Evolutionary conservation across 23 red algal species (phyloP).

Genomic region (Pyropia yezoensis): DNA sequence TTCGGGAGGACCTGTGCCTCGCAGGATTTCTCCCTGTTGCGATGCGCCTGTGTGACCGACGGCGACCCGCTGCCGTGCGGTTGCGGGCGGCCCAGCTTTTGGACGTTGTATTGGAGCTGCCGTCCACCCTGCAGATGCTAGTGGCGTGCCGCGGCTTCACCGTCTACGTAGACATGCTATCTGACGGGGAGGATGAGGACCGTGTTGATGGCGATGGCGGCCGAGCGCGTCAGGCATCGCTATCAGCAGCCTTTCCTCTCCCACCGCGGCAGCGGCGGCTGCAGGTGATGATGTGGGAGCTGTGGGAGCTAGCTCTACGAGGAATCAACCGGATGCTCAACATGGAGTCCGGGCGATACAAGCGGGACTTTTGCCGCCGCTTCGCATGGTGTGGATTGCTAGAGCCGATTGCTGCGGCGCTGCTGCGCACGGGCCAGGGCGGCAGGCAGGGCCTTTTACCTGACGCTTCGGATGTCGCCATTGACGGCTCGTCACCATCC

Average conservation of each 20-base stretch:
- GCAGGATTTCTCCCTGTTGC: constrained; percentile 54
- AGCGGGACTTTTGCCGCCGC: constrained; percentile 72
- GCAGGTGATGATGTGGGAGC: constrained; percentile 13
- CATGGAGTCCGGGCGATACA: constrained; percentile 72
- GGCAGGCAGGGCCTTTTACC: background rate
- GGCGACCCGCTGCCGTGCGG: constrained; percentile 20
- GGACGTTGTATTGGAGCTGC: constrained; percentile 25
- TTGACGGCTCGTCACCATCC: background rate
- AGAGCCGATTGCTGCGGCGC: constrained; percentile 53
- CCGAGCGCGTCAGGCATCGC: background rate
- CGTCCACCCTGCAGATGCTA: constrained; percentile 46
- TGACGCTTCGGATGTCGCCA: background rate
- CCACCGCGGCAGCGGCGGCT: background rate
- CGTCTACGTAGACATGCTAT: constrained; percentile 50
- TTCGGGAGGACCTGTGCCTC: constrained; percentile 47
- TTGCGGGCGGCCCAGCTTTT: constrained; percentile 39
- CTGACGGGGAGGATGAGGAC: background rate
- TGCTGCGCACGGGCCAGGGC: constrained; percentile 6
- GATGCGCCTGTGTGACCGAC: constrained; percentile 30
- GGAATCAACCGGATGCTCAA: constrained; percentile 57
- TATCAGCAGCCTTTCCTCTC: background rate
- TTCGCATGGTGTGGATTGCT: constrained; percentile 66
- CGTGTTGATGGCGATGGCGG: background rate
- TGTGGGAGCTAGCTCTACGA: constrained; percentile 37
- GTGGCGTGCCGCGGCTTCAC: constrained; percentile 44